A percentile compares a stretch with the other conserved stretches of the same genome.
These are phyloP conservation scores for Podochytrium sp. DNA, from an alignment of 192 early-diverging fungal species.

Conservation along the genomic window DNA sequence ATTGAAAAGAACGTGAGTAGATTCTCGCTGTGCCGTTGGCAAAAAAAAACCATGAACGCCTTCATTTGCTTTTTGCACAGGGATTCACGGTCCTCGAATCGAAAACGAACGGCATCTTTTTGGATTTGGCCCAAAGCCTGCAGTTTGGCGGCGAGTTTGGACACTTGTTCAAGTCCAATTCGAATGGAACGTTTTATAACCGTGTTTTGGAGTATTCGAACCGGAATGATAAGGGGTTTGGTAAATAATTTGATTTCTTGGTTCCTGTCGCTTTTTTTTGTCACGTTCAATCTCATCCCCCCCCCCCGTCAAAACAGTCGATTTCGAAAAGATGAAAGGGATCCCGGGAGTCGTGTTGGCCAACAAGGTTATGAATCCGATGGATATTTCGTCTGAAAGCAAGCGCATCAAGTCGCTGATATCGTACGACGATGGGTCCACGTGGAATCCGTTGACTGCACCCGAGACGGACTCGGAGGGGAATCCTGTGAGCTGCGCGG, in stretches of 20 bases:
- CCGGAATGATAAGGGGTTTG: conserved; percentile 63
- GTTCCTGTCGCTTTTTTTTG: background rate
- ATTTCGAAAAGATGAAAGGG: conserved; percentile 90
- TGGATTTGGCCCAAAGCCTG: conserved; percentile 42
- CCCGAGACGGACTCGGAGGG: conserved; percentile 51
- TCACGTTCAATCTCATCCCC: background rate
- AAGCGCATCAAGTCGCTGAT: conserved; percentile 78
- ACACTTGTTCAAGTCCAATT: conserved; percentile 87
- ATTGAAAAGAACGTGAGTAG: conserved; percentile 63
- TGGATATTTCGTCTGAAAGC: conserved; percentile 56
- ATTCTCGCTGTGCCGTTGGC: background rate
- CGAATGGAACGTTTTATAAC: conserved; percentile 80
- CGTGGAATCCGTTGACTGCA: conserved; percentile 66
- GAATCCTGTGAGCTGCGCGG: conserved; percentile 14
- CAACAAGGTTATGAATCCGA: conserved; percentile 82
- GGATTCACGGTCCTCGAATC: conserved; percentile 86
- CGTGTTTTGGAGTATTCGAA: conserved; percentile 80
- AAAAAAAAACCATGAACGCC: background rate
- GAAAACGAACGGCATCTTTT: conserved; percentile 58
- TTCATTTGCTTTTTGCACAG: conserved; percentile 27
- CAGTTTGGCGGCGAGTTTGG: conserved; percentile 70
- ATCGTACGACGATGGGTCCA: conserved; percentile 87
- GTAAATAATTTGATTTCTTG: too few species aligned
- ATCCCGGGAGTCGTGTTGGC: conserved; percentile 84
- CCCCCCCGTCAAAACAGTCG: conserved; percentile 62